Base-by-base conservation (phyloP, 192 early-diverging fungal genomes). In the Phycomyces blakesleeanus region DNA sequence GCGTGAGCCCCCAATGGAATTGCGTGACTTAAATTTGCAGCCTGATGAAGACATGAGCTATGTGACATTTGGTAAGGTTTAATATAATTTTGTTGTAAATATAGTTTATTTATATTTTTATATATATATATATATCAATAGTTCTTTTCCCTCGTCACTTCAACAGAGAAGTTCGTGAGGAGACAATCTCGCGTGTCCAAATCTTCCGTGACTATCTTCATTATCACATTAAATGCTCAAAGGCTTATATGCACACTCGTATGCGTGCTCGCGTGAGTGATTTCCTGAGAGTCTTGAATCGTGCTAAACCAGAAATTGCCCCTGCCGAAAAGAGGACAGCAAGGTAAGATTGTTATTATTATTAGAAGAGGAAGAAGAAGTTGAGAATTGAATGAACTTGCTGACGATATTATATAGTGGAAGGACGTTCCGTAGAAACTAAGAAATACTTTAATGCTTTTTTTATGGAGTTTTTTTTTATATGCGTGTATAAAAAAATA, bases 141-240 rank as follows among this genome's bases (percentile, higher is more conserved):
- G 97, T 99, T 16, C 81, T 99, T 27, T 97, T 96, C 77, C 95
- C 97, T 41, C 85, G 91, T 16, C 92, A 99, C 71, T 97, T 92
- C 75, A 72, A 78, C 9, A 64, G 78, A 37, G 87, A 86, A 51
- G 84, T 87, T 21, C 88, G 89, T 63, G 91, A 94, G 68, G 90
- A 90, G 58, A 92, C 91, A 6, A 98, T 98, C 50, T 98, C 95
- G 37, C 87, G 91, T 66, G 95, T 98, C 69, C 95, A 95, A 77
- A 83, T 98, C 59, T 98, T 97, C 89, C 84, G 95, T 42, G 95
- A 99, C 78, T 99, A 97, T 76, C 81, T 99, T 62, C 97, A 99
- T 74, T 99, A 97, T 78, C 97, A 99, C 68, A 97, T 99, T 80
- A 99, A 99, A 80, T 95, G 93, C 57, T 93, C 94, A 51, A 99